phyloP scores from a whole-genome alignment of 2,329 filamentous ascomycete genomes.

The Penicillium crustosum region DNA sequence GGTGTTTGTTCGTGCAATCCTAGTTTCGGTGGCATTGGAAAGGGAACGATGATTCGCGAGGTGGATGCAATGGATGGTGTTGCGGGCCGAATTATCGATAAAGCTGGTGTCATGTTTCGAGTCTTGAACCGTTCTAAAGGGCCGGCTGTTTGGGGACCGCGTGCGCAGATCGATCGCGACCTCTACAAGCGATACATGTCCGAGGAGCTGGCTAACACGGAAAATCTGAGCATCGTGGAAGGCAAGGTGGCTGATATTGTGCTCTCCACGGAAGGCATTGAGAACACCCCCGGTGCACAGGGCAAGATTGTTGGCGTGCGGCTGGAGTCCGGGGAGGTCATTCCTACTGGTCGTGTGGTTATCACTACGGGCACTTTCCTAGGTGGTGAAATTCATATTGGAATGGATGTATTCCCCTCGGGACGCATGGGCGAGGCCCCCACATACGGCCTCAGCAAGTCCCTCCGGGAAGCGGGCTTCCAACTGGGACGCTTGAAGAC shows the following conservation, averaged over 20 bases:
- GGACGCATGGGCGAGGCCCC: conserved; percentile 93
- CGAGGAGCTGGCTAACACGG: conserved; percentile 75
- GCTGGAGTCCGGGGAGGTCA: conserved; percentile 81
- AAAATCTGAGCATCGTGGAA: conserved; percentile 75
- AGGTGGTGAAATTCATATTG: conserved; percentile 94
- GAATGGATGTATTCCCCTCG: conserved; percentile 77
- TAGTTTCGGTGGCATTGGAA: conserved; percentile 96
- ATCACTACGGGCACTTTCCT: conserved; percentile 97
- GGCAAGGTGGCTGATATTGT: conserved; percentile 93
- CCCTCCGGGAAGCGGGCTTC: conserved; percentile 83
- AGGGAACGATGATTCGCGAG: conserved; percentile 93
- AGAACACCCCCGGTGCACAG: conserved; percentile 53
- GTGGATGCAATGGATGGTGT: conserved; percentile 93
- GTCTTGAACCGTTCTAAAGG: conserved; percentile 86
- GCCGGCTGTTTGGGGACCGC: conserved; percentile 92
- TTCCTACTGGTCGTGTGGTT: conserved; percentile 77
- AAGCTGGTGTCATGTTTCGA: conserved; percentile 90
- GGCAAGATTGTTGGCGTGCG: conserved; percentile 80
- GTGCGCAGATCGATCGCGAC: conserved; percentile 89
- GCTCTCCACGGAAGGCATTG: conserved; percentile 56
- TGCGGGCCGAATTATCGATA: conserved; percentile 84
- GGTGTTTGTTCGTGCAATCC: conserved; percentile 97
- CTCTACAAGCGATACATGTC: conserved; percentile 90
- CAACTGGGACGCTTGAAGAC: conserved; percentile 89
- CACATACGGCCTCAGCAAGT: conserved; percentile 89